A percentile compares a stretch with the other conserved stretches of the same genome.
These are phyloP conservation scores for Begonia peltatifolia DNA, from an alignment of 306 rosid genomes.

Conservation along the genomic window DNA sequence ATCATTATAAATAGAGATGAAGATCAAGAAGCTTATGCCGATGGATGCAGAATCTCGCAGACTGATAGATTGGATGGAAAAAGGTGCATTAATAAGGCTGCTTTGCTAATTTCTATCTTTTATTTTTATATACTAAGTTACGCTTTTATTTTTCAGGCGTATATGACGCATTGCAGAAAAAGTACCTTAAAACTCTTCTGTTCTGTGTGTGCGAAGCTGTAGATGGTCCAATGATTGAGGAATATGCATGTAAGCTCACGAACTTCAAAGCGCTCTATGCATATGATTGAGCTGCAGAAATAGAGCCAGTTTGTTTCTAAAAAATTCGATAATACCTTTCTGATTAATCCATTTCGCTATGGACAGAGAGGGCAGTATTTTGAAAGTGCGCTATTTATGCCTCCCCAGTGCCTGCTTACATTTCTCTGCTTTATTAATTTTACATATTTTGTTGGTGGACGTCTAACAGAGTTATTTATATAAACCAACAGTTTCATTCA, in stretches of 20 bases:
- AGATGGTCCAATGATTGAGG: slow-evolving; percentile 97
- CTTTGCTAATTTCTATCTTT: slow-evolving; percentile 3
- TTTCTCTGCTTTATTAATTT: no score
- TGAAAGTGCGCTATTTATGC: no score
- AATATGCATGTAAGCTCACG: slow-evolving; percentile 67
- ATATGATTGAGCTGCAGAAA: no score
- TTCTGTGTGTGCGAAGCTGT: slow-evolving; percentile 67
- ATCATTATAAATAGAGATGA: slow-evolving; percentile 56
- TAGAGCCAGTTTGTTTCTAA: no score
- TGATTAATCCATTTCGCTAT: no score
- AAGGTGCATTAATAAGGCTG: slow-evolving; percentile 23
- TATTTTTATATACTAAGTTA: background rate
- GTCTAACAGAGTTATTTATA: background rate
- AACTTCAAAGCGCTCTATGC: background rate
- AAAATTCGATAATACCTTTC: no score
- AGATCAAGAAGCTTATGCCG: slow-evolving; percentile 89
- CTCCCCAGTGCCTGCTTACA: no score
- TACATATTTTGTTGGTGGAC: no score
- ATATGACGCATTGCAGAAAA: slow-evolving; percentile 78
- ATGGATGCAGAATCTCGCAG: slow-evolving; percentile 88
- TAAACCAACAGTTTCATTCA: slow-evolving; percentile 60
- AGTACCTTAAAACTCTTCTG: slow-evolving; percentile 74
- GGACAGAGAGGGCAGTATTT: no score
- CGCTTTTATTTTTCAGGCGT: slow-evolving; percentile 37
- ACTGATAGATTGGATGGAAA: slow-evolving; percentile 97